These are phyloP conservation scores for Kwoniella heveanensis DNA, from an alignment of 768 basidiomycete species.

Conservation along the genomic window DNA sequence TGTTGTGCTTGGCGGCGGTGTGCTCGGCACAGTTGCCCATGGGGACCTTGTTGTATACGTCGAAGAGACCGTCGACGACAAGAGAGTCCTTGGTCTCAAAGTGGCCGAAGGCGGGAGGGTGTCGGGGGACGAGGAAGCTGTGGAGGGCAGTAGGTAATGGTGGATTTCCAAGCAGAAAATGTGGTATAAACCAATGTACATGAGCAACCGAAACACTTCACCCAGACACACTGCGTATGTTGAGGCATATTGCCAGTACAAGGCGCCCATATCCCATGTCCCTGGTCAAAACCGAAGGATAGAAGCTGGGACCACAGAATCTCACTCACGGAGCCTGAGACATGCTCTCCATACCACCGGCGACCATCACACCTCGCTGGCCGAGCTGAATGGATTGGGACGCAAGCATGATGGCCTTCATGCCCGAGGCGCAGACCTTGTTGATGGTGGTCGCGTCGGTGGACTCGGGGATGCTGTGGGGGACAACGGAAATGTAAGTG, in stretches of 20 bases:
- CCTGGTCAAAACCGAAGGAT: no score
- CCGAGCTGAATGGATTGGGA: conserved; percentile 86
- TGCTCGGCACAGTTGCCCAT: conserved; percentile 98
- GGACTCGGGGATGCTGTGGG: conserved; percentile 62
- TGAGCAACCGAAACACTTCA: no score
- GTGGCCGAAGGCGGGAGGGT: conserved; percentile 71
- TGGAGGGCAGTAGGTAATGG: conserved; percentile 57
- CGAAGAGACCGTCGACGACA: conserved; percentile 90
- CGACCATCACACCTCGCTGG: conserved; percentile 80
- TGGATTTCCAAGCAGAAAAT: no score
- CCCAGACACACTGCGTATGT: no score
- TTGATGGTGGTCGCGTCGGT: conserved; percentile 99
- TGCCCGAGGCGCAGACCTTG: conserved; percentile 97
- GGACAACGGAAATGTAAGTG: not conserved
- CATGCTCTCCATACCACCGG: conserved; percentile 99
- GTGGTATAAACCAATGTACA: no score
- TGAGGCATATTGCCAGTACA: no score
- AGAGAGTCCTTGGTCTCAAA: conserved; percentile 83
- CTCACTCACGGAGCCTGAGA: conserved; percentile 89
- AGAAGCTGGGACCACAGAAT: no score
- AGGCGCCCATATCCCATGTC: no score
- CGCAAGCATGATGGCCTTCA: conserved; percentile 94
- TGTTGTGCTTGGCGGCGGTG: conserved; percentile 76
- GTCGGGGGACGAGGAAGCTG: conserved; percentile 59
- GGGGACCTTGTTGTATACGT: conserved; percentile 94